phyloP scores from a whole-genome alignment of 2,329 filamentous ascomycete genomes.

The Pseudocercospora crystallina region DNA sequence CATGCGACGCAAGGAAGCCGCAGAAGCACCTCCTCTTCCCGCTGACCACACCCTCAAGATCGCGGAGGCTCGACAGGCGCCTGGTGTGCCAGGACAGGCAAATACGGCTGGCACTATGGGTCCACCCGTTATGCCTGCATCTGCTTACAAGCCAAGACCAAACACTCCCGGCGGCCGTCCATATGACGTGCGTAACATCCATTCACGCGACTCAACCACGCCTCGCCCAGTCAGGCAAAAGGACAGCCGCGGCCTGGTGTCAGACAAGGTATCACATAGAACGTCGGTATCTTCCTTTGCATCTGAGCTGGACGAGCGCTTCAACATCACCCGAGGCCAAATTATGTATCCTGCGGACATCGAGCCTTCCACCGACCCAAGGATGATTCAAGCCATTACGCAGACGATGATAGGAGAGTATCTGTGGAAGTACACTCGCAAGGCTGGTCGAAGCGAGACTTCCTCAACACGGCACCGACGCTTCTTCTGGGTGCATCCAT shows the following conservation, averaged over 20 bases:
- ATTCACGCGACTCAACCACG: constrained; percentile 54
- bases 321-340: constrained; percentile 66
- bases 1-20: constrained; percentile 50
- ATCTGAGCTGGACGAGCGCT: constrained; percentile 87
- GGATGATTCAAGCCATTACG: constrained; percentile 98
- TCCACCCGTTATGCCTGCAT: constrained; percentile 80
- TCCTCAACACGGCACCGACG: constrained; percentile 87
- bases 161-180: constrained; percentile 29
- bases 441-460: constrained; percentile 82
- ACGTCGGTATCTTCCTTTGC: constrained; percentile 94
- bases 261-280: constrained; percentile 50
- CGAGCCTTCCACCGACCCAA: constrained; percentile 74
- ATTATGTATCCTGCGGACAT: constrained; percentile 61
- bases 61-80: constrained; percentile 68
- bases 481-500: constrained; percentile 99
- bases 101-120: constrained; percentile 63
- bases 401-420: constrained; percentile 99
- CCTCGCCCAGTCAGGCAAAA: constrained; percentile 52
- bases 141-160: constrained; percentile 57
- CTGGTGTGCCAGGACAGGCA: constrained; percentile 28
- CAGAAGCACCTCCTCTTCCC: constrained; percentile 65
- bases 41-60: constrained; percentile 81
- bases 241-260: constrained; percentile 34
- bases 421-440: constrained; percentile 98
- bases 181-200: constrained; percentile 15